Conservation (phyloP, 202 grass and related monocot species). For the Carex arenaria region DNA sequence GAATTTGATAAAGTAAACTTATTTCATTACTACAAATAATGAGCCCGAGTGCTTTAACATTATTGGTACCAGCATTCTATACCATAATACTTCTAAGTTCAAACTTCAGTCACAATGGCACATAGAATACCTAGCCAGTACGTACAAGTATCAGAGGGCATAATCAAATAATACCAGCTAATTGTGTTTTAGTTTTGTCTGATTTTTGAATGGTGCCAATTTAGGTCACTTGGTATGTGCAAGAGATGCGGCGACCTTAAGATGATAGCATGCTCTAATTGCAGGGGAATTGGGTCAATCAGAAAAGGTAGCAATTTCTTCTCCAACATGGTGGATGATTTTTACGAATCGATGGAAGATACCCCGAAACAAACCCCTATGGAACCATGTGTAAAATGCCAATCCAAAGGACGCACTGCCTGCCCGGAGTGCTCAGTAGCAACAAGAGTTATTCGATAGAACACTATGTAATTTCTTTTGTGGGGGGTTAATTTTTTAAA, state of each 20-base stretch:
- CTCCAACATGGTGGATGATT: slow-evolving; percentile 54
- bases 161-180: neutral
- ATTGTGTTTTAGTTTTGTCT: neutral
- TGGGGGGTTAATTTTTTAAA: neutral
- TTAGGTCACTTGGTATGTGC: slow-evolving; percentile 79
- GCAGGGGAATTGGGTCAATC: slow-evolving; percentile 52
- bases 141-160: neutral
- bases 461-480: neutral
- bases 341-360: slow-evolving; percentile 72
- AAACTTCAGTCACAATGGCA: neutral
- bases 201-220: slow-evolving; percentile 2
- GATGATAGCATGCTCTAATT: slow-evolving; percentile 72
- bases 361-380: slow-evolving; percentile 30
- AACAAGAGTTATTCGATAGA: slow-evolving; percentile 15
- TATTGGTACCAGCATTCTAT: neutral
- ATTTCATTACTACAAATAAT: neutral
- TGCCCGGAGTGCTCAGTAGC: slow-evolving; percentile 64
- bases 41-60: neutral
- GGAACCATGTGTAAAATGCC: slow-evolving; percentile 52
- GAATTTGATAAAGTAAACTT: neutral
- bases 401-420: slow-evolving; percentile 51
- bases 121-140: neutral
- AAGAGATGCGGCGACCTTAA: slow-evolving; percentile 68
- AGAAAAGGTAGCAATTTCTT: slow-evolving; percentile 49
- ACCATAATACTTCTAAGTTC: neutral